Conservation (phyloP, 2,329 filamentous ascomycete species). For the Verruconis gallopava region DNA sequence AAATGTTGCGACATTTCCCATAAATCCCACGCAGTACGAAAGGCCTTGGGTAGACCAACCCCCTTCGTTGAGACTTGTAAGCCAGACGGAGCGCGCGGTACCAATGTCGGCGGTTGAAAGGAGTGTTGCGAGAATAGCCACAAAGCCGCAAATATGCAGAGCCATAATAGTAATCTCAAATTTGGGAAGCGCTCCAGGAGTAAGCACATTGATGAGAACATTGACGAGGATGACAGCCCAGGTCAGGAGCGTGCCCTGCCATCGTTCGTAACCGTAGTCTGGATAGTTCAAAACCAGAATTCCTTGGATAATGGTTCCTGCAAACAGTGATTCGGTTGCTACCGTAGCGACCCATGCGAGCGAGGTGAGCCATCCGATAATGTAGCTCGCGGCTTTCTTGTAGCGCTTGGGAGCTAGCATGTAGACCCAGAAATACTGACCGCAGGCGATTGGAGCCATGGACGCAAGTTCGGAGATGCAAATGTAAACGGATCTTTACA, state of each 20-base stretch:
- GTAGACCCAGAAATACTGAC: conserved; percentile 15
- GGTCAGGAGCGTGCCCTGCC: conserved; percentile 20
- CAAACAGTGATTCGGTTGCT: conserved; percentile 9
- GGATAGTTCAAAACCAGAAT: conserved; percentile 15
- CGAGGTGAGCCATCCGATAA: conserved; percentile 11
- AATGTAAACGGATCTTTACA: conserved; percentile 8
- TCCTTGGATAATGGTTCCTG: conserved; percentile 8
- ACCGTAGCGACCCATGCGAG: conserved; percentile 10
- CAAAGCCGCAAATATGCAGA: conserved; percentile 19
- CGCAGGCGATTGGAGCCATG: conserved; percentile 22
- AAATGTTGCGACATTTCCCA: conserved; percentile 9
- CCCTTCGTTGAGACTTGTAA: conserved; percentile 16
- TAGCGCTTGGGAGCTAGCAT: conserved; percentile 21
- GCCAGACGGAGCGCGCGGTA: conserved; percentile 14
- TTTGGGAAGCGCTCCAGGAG: conserved; percentile 9
- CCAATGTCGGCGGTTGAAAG: conserved; percentile 13
- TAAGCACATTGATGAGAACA: conserved; percentile 18
- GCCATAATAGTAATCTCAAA: conserved; percentile 15
- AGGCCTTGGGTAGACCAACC: conserved; percentile 19
- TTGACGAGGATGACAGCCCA: conserved; percentile 16
- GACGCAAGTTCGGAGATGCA: conserved; percentile 21
- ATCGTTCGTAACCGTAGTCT: conserved; percentile 17
- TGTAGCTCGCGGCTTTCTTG: conserved; percentile 13
- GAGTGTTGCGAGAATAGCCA: conserved; percentile 19
- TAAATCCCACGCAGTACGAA: conserved; percentile 10